Evolutionary conservation across 345 rosid species (phyloP), one percentile per base, ranked within the genome.

Genomic region (Rhizophora mangle): DNA sequence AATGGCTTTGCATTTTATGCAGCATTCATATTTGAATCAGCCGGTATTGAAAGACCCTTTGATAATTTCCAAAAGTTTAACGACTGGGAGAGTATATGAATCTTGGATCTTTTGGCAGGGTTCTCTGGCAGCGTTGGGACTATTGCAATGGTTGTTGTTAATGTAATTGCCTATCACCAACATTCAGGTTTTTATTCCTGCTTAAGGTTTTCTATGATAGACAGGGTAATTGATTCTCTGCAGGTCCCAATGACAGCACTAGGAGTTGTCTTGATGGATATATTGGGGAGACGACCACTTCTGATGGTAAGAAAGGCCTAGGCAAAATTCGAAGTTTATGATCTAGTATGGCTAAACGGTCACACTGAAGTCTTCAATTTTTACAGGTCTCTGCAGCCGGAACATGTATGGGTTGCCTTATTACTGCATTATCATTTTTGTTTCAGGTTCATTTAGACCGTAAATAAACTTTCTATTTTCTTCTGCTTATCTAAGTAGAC

Each of bases 311-410:
- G 69, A 53, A 72, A 15, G 61, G 53, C 36, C 4, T 37, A 47
- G 52, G 31, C 15, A 6, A 62, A 2, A n/a, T 30, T 68, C 63
- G 4, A 51, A 68, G 24, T 54, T 52, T 31, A 47, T 32, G 20
- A 46, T 37, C n/a, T 37, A 49, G 47, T 32, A 36, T 24, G 16
- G 52, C 26, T 22, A 34, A 24, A 4, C 16, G 26, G 15, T n/a
- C 1, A 27, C 66, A 31, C 67, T 61, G 64, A 75, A 59, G 26
- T 59, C 60, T 62, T 6, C 61, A 18, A 2, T 36, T 36, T 34
- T 78, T 78, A 9, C 86, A 89, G 97, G 76, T 89, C 29, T 91
- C 97, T 52, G 92, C 96, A n/a, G 89, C 82, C 21, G 94, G 98
- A 75, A 83, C 89, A 71, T 90, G 96, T 68, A 62, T 89, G 72